phyloP scores from a whole-genome alignment of 164 flowering plant species.

The Tinospora cordifolia region DNA sequence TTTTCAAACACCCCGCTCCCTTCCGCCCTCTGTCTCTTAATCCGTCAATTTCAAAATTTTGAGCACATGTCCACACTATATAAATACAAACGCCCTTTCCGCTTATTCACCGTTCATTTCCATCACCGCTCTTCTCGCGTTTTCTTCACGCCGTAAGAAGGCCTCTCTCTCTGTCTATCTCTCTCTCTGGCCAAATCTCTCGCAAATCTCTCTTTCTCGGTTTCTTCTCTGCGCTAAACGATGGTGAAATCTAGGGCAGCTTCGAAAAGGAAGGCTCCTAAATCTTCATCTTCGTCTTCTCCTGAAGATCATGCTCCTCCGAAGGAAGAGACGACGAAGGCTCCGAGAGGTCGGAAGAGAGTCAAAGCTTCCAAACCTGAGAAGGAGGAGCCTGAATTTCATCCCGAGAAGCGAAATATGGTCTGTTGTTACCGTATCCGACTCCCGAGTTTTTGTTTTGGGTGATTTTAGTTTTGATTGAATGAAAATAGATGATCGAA shows the following conservation, averaged over 20 bases:
- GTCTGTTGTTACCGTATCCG: conserved; percentile 21
- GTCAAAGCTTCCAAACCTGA: conserved; percentile 43
- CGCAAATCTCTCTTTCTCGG: conserved; percentile 8
- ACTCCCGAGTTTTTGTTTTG: not conserved
- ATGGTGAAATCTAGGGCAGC: conserved; percentile 31
- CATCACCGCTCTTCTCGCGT: not conserved
- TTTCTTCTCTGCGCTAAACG: conserved; percentile 5
- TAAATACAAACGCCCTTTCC: not conserved
- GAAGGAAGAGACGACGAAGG: conserved; percentile 17
- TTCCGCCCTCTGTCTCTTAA: not conserved
- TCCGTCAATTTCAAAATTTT: conserved; percentile 1
- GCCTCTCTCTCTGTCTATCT: not conserved
- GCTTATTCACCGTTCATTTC: no score
- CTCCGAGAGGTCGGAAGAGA: conserved; percentile 37
- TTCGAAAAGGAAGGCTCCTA: conserved; percentile 34
- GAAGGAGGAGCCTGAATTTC: conserved; percentile 49
- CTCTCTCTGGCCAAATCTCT: conserved; percentile 15
- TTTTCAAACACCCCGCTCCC: not conserved
- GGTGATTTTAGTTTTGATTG: conserved; percentile 1
- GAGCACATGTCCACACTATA: not conserved
- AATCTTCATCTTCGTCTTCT: conserved; percentile 8
- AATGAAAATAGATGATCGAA: not conserved
- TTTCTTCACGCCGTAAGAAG: not conserved
- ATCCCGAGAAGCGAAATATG: conserved; percentile 68
- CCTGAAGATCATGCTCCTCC: conserved; percentile 12